These are phyloP conservation scores for Euphorbia lathyris DNA, from an alignment of 345 rosid genomes.

Conservation along the genomic window DNA sequence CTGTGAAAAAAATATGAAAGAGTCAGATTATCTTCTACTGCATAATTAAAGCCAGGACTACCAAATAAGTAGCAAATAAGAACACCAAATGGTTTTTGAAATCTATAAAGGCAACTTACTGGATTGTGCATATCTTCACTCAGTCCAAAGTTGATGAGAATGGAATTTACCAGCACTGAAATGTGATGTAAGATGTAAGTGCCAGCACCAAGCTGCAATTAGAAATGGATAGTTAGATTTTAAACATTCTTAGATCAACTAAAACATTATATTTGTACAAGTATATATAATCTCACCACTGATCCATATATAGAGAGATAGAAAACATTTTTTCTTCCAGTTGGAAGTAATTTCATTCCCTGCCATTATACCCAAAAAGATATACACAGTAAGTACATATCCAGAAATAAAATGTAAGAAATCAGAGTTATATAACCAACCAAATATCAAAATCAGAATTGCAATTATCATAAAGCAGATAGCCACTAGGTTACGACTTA, in stretches of 20 bases:
- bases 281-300: conserved; percentile 44
- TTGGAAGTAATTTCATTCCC: conserved; percentile 79
- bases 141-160: conserved; percentile 77
- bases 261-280: not conserved
- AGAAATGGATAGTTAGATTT: conserved; percentile 20
- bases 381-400: conserved; percentile 1
- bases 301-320: conserved; percentile 69
- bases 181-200: conserved; percentile 77
- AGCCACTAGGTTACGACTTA: not conserved
- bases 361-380: conserved; percentile 15
- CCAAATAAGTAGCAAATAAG: not conserved
- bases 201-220: conserved; percentile 76
- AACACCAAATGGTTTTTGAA: not conserved
- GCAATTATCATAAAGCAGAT: not conserved
- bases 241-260: not conserved
- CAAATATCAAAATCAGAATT: not conserved
- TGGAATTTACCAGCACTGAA: conserved; percentile 63
- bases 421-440: not conserved
- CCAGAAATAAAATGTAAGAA: not conserved
- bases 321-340: conserved; percentile 63
- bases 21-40: not conserved
- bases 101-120: conserved; percentile 37
- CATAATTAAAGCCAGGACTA: not conserved
- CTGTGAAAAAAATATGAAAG: conserved; percentile 37
- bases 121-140: conserved; percentile 93